Conservation (phyloP, 805 yeast genomes). For the Brettanomyces custersianus region DNA sequence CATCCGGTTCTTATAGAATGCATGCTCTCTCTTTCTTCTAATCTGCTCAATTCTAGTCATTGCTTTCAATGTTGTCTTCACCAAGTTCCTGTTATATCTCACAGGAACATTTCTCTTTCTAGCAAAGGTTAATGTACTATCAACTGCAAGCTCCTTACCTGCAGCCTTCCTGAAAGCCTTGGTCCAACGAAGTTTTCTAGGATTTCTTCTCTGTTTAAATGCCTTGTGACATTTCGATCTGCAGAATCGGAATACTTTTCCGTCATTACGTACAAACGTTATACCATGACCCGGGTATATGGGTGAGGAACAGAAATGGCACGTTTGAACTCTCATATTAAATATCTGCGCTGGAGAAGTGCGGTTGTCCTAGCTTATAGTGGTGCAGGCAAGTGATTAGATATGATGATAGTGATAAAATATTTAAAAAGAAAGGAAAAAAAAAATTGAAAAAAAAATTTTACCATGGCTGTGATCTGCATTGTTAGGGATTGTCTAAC, state of each 20-base stretch:
- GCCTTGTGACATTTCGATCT: constrained; percentile 97
- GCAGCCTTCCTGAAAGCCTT: constrained; percentile 99
- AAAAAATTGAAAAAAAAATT: too few relatives aligned
- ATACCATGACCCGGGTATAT: constrained; percentile 93
- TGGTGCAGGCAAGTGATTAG: neutral
- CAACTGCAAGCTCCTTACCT: constrained; percentile 97
- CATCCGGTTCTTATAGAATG: constrained; percentile 99
- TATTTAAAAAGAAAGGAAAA: neutral
- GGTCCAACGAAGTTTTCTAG: constrained; percentile 96
- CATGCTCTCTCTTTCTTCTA: constrained; percentile 92
- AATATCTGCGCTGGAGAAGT: too few relatives aligned
- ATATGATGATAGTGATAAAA: neutral
- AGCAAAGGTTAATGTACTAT: constrained; percentile 90
- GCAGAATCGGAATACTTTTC: constrained; percentile 95
- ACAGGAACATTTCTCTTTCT: constrained; percentile 98
- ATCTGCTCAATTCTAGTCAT: constrained; percentile 96
- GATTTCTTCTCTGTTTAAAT: constrained; percentile 96
- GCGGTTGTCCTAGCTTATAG: neutral
- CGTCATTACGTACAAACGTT: constrained; percentile 96
- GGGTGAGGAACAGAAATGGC: constrained; percentile 97
- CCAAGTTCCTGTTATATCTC: constrained; percentile 93
- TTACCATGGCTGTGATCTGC: constrained; percentile 1
- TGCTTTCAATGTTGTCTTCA: constrained; percentile 86
- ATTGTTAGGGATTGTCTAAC: too few relatives aligned
- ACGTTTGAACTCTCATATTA: constrained; percentile 77